Conservation (phyloP, 306 rosid species). For the Inga oerstediana region DNA sequence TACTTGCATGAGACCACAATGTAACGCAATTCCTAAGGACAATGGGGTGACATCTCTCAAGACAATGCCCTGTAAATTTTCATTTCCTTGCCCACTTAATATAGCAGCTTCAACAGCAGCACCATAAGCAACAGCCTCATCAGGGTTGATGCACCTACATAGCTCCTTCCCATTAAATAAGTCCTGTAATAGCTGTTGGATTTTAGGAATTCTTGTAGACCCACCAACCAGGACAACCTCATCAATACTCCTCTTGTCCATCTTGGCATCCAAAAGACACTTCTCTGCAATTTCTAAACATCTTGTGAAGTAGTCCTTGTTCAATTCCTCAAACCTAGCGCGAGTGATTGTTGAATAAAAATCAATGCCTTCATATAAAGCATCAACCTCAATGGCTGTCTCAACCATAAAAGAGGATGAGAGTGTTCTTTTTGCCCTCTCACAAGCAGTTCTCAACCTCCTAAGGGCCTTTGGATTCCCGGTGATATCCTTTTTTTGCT, state of each 20-base stretch:
- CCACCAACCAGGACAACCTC: neutral
- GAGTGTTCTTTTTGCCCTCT: neutral
- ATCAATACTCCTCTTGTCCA: neutral
- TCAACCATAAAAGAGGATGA: neutral
- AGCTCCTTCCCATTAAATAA: too few species aligned
- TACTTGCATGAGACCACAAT: conserved; percentile 40
- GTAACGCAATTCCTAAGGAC: conserved; percentile 59
- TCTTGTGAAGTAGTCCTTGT: neutral
- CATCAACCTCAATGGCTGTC: neutral
- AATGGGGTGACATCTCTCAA: conserved; percentile 52
- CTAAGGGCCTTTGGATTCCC: too few species aligned
- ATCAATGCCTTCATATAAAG: neutral
- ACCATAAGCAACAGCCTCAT: conserved; percentile 4
- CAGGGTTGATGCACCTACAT: too few species aligned
- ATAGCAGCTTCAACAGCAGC: neutral
- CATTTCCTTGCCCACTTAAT: neutral
- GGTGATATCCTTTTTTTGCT: too few species aligned
- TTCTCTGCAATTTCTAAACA: neutral
- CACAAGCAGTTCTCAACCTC: neutral
- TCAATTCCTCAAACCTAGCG: neutral
- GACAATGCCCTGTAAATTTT: neutral
- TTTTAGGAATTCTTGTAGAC: too few species aligned
- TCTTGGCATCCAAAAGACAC: neutral
- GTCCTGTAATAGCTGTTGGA: too few species aligned
- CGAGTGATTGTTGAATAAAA: neutral